phyloP scores from a whole-genome alignment of 441 rosid species.

The Gossypium schwendimanii region DNA sequence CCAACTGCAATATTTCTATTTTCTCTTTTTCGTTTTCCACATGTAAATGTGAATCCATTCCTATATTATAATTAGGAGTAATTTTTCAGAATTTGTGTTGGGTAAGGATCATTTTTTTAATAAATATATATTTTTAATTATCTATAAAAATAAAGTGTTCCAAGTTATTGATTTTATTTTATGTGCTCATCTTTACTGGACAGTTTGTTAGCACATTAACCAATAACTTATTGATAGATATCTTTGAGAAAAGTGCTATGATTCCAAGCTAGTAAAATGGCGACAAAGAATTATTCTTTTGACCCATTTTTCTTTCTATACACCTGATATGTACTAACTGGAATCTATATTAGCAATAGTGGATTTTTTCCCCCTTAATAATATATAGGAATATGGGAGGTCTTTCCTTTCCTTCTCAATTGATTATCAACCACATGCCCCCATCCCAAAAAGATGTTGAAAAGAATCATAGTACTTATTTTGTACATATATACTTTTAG shows the following conservation, averaged over 20 bases:
- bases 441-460: background rate
- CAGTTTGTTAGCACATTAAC: too few species aligned
- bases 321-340: background rate
- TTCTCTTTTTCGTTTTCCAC: too few species aligned
- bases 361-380: background rate
- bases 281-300: constrained; percentile 4
- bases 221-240: background rate
- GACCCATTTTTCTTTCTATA: background rate
- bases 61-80: background rate
- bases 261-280: background rate
- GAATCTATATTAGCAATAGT: background rate
- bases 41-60: background rate
- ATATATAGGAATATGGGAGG: background rate
- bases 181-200: too few species aligned
- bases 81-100: too few species aligned
- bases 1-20: background rate
- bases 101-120: too few species aligned
- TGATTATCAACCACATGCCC: background rate
- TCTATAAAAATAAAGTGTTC: too few species aligned
- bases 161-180: too few species aligned
- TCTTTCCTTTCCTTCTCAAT: background rate
- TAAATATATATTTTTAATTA: too few species aligned
- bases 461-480: background rate
- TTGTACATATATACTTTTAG: background rate
- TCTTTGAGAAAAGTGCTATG: background rate